Evolutionary conservation across 169 alveolate species (phyloP), one percentile per base, ranked within the genome.

Genomic region (Plasmodium cynomolgi): DNA sequence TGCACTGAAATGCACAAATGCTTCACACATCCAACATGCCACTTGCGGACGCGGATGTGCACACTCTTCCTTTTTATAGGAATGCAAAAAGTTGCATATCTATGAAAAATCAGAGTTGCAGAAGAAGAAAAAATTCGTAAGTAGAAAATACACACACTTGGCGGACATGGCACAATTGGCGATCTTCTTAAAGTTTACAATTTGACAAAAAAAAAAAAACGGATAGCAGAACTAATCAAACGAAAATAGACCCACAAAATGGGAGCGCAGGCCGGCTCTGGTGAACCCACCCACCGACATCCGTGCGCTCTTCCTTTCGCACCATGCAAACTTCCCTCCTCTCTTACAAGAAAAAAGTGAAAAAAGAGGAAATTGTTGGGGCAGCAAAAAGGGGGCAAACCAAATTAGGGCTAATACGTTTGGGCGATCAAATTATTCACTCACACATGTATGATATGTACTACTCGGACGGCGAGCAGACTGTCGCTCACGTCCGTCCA

Each of bases 1-100:
- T 88, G 94, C 94, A 88, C 94, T 80, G 8, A 58, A 88, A 44
- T 56, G 94, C 94, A 88, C 82, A 50, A 34, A n/a, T 5, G 20
- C 9, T 33, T 29, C 72, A 31, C 39, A 15, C 62, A 31, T 34
- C 50, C 50, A n/a, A 1, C 39, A 13, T 84, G 20, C 8, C 73
- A 20, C 74, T 20, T 20, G 74, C 9, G n/a, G 58, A 39, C 41
- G 34, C 3, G 8, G 31, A 31, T 20, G 17, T 20, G 1, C 23
- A 20, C 56, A 75, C 6, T n/a, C 47, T 13, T 23, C 26, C 1
- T 75, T 33, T 75, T 34, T 33, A 17, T 39, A 26, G 37, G 17
- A 34, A 75, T 39, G 44, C 23, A 39, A 75, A 39, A 75, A 33
- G 11, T 37, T 44, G 26, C 83, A 33, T 68, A 17, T 33, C 29